Percentiles rank a stretch among this genome's conserved stretches.
phyloP scores from a whole-genome alignment of 1,284 basidiomycete species.

The Ceratobasidium sp. region DNA sequence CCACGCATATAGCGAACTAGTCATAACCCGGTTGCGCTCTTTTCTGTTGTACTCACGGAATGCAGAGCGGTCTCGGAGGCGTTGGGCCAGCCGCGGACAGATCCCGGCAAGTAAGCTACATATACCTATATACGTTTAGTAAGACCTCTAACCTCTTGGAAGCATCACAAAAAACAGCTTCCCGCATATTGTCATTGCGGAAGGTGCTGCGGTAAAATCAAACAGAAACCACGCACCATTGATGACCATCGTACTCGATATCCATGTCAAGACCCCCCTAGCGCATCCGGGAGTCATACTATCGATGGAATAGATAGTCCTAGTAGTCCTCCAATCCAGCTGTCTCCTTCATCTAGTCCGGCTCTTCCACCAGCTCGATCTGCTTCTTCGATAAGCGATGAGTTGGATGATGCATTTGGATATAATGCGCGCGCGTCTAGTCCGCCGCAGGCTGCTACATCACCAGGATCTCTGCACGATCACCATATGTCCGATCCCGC shows the following conservation, averaged over 20 bases:
- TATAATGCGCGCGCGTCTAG: neutral
- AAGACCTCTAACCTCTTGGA: neutral
- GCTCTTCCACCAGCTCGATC: neutral
- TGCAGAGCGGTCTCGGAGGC: no score
- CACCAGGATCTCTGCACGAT: neutral
- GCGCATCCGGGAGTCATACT: no score
- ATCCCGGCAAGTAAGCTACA: neutral
- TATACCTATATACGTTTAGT: neutral
- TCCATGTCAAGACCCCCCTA: neutral
- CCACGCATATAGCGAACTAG: no score
- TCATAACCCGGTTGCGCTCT: no score
- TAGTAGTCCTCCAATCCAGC: neutral
- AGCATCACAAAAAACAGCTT: conserved; percentile 7
- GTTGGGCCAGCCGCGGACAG: neutral
- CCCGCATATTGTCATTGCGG: neutral
- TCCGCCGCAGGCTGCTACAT: neutral
- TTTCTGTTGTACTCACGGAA: no score
- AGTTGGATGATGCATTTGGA: neutral
- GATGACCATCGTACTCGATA: conserved; percentile 11
- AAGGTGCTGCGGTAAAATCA: neutral
- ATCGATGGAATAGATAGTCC: neutral
- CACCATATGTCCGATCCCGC: neutral
- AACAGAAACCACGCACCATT: conserved; percentile 9
- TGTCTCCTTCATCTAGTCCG: neutral
- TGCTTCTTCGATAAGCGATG: neutral